These are phyloP conservation scores for Globisporangium ultimum DNA, from an alignment of 352 stramenopile genomes.

Conservation along the genomic window DNA sequence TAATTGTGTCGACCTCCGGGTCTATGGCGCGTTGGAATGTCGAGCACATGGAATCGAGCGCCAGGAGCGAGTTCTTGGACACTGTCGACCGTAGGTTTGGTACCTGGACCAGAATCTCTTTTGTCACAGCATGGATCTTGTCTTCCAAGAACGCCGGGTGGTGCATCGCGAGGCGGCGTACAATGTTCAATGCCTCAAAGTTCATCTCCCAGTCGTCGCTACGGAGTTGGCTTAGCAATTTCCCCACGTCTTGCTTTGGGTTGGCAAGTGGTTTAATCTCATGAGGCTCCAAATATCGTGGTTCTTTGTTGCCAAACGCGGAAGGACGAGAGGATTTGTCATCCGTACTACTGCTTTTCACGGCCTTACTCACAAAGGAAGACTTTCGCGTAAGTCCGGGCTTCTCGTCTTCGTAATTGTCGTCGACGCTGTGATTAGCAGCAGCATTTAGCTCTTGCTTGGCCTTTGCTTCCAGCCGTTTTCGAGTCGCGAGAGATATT, in stretches of 20 bases:
- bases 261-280: slow-evolving; percentile 58
- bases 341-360: background rate
- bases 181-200: slow-evolving; percentile 62
- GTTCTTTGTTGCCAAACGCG: slow-evolving; percentile 49
- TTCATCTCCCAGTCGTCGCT: slow-evolving; percentile 55
- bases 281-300: slow-evolving; percentile 54
- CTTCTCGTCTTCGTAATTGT: background rate
- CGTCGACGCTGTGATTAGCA: slow-evolving; percentile 3
- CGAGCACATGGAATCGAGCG: slow-evolving; percentile 57
- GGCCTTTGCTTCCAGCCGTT: slow-evolving; percentile 61
- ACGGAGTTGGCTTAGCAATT: slow-evolving; percentile 31
- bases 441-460: slow-evolving; percentile 23
- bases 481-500: slow-evolving; percentile 48
- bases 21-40: slow-evolving; percentile 49
- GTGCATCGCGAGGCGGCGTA: slow-evolving; percentile 53
- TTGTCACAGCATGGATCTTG: slow-evolving; percentile 41
- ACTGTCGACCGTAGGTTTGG: slow-evolving; percentile 66
- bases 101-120: slow-evolving; percentile 60
- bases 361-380: too few species aligned
- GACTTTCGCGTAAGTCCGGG: too few species aligned
- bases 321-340: slow-evolving; percentile 3
- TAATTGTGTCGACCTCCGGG: slow-evolving; percentile 48
- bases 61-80: slow-evolving; percentile 73
- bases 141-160: slow-evolving; percentile 39
- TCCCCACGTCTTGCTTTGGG: slow-evolving; percentile 46